These are phyloP conservation scores for Acanthamoeba triangularis DNA, from an alignment of 208 protist genomes.

Conservation along the genomic window DNA sequence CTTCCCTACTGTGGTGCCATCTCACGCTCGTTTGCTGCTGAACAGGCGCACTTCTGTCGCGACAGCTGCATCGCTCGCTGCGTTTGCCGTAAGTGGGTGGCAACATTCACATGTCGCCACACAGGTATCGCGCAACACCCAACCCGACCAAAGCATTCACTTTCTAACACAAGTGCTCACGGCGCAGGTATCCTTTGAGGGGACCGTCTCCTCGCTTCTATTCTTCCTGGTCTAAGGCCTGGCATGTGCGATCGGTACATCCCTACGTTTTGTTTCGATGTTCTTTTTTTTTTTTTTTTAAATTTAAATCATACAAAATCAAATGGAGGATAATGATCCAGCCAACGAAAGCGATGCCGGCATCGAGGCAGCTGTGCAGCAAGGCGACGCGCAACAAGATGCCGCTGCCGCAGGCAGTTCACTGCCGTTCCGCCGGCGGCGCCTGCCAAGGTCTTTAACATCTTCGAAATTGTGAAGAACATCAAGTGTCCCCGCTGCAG, in stretches of 20 bases:
- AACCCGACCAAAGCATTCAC: neutral
- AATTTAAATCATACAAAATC: no score
- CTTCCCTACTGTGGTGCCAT: neutral
- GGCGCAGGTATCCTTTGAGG: neutral
- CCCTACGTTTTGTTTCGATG: no score
- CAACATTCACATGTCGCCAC: neutral
- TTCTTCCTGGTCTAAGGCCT: neutral
- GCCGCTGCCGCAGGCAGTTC: no score
- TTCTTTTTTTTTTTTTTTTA: no score
- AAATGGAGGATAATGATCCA: no score
- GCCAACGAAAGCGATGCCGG: no score
- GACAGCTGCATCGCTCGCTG: neutral
- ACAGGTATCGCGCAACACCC: neutral
- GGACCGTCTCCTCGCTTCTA: neutral
- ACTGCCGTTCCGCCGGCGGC: neutral
- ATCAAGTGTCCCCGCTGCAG: conserved; percentile 39
- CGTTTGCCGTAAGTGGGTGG: neutral
- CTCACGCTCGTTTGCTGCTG: neutral
- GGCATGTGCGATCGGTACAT: neutral
- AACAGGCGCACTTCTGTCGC: neutral
- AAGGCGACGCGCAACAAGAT: neutral
- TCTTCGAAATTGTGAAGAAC: conserved; percentile 56
- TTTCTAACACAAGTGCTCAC: neutral
- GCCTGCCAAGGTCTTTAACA: conserved; percentile 8
- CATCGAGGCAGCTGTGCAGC: no score